These are phyloP conservation scores for Diatrype stigma DNA, from an alignment of 2,329 filamentous ascomycete genomes.

Conservation along the genomic window DNA sequence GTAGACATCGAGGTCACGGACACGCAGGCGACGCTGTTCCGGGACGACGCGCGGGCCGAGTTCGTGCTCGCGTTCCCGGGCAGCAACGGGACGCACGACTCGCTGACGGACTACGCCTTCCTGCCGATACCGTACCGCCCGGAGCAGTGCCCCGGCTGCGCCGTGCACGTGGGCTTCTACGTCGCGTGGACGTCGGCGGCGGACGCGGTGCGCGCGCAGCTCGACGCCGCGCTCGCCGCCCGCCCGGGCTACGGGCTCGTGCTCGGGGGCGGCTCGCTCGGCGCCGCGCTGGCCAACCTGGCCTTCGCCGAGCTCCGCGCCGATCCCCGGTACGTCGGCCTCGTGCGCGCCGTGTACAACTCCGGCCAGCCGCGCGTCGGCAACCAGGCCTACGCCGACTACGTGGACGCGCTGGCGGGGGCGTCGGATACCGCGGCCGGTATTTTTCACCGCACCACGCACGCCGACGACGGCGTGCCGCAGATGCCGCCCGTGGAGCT, in stretches of 20 bases:
- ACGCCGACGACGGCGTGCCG: conserved; percentile 45
- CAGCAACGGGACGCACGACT: conserved; percentile 1
- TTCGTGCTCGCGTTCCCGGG: conserved; percentile 8
- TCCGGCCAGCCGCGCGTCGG: conserved; percentile 45
- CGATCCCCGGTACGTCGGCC: conserved; percentile 22
- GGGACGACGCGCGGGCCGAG: conserved; percentile 5
- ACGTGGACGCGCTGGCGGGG: conserved; percentile 24
- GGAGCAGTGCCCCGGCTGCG: background rate
- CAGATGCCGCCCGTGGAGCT: conserved; percentile 39
- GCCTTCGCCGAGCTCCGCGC: conserved; percentile 33
- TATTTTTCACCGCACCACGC: conserved; percentile 39
- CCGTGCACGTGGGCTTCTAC: background rate
- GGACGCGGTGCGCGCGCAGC: background rate
- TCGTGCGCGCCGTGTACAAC: conserved; percentile 28
- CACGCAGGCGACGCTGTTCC: conserved; percentile 6
- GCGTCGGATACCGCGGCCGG: conserved; percentile 8
- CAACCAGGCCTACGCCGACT: conserved; percentile 32
- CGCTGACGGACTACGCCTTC: background rate
- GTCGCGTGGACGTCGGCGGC: background rate
- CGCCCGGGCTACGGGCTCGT: conserved; percentile 27
- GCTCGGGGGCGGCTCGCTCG: conserved; percentile 43
- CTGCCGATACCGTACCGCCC: background rate
- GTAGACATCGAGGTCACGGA: background rate
- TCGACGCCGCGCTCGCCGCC: background rate
- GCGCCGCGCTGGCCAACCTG: conserved; percentile 42